Base-by-base conservation (phyloP, 2,329 filamentous ascomycete species). In the Fusarium sarcochroum region DNA sequence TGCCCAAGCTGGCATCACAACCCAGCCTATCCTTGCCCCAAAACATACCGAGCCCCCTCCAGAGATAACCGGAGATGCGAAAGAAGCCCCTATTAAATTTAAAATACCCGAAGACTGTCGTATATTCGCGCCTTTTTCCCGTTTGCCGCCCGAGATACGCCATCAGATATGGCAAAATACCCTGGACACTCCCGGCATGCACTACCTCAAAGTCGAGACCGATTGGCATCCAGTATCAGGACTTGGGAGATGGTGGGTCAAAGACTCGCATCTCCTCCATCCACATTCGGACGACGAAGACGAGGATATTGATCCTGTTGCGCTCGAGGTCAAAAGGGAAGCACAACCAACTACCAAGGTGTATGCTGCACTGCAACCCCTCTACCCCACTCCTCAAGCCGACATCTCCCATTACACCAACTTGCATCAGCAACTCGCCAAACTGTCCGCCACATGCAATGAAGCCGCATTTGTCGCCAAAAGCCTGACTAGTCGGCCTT, bases 91-190 rank as follows among this genome's bases (percentile, higher is more conserved):
- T 13, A 46, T 79, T 55, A 78, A 73, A 34, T 80, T 80, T 48
- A 38, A 76, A 7, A 68, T 80, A 30, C 78, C 77, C 7, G 52
- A 71, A 20, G 58, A 71, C 27, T 80, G 68, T 23, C 76, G 77
- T 35, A 69, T 51, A 25, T 80, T 80, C 56, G 47, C 66, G 5
- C 73, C 69, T 5, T 80, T 80, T 54, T 32, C 67, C 15, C 71
- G 63, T n/a, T 63, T 80, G n/a, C 79, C 79, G 2, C 58, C 74
- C 5, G 79, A 80, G 54, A 71, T 80, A 10, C 78, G 79, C 30
- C 70, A 76, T 27, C 72, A 76, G 37, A 78, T 80, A 53, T 80
- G 79, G 79, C 73, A 73, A 38, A 45, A 51, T 20, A 73, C 75
- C 21, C 58, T 80, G 11, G 62, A 71, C 3, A 70, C 75, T 11